Evolutionary conservation across 1,139 yeast species (phyloP).

Genomic region (Spencermartinsiella ligniputridi): DNA sequence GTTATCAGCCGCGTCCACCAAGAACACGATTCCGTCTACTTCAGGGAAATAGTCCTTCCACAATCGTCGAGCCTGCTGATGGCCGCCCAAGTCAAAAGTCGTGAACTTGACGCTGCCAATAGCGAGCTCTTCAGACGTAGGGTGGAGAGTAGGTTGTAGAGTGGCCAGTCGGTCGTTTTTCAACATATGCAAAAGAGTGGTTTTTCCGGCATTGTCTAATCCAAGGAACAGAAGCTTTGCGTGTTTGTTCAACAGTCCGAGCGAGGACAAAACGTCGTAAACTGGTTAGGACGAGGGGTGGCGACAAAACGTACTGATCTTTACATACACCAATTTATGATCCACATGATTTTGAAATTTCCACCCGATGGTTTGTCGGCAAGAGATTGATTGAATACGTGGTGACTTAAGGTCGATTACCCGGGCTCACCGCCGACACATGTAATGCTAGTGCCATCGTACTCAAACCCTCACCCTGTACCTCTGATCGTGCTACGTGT

Average conservation of each 20-base stretch:
- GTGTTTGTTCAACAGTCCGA: conserved; percentile 96
- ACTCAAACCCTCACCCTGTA: no score
- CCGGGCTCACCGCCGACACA: no score
- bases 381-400: not conserved
- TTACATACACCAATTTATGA: conserved; percentile 52
- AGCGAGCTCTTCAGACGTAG: conserved; percentile 94
- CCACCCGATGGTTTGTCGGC: not conserved
- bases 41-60: conserved; percentile 99
- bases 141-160: conserved; percentile 96
- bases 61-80: conserved; percentile 95
- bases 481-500: no score
- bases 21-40: conserved; percentile 93
- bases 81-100: conserved; percentile 98
- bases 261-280: conserved; percentile 88
- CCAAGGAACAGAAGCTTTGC: conserved; percentile 95
- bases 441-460: no score
- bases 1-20: conserved; percentile 96
- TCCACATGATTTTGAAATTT: conserved; percentile 50
- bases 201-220: conserved; percentile 97
- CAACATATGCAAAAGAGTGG: conserved; percentile 93
- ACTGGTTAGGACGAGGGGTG: conserved; percentile 35
- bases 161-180: conserved; percentile 97
- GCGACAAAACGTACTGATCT: not conserved
- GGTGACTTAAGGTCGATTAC: no score
- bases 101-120: conserved; percentile 96